Percentiles rank a stretch among this genome's conserved stretches.
These are phyloP conservation scores for Globisporangium barbulae DNA, from an alignment of 352 stramenopile genomes.

Conservation along the genomic window DNA sequence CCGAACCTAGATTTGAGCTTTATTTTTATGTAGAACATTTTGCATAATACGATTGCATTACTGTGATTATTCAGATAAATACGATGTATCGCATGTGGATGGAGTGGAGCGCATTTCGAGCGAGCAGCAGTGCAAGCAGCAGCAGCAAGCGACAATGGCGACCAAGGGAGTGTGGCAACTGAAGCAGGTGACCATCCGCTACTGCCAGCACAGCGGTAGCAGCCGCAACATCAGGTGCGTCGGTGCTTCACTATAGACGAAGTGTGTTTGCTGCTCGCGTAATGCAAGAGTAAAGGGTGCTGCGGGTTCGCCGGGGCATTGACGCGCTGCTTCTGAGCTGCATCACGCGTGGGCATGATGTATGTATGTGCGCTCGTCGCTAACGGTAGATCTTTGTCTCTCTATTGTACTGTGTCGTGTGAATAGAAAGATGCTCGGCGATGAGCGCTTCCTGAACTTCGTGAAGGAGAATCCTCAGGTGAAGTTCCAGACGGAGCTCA, in stretches of 20 bases:
- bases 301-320: too few species aligned
- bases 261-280: background rate
- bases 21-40: background rate
- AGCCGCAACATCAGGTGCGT: slow-evolving; percentile 69
- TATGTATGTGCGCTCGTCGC: background rate
- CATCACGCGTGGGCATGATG: background rate
- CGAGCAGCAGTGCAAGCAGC: slow-evolving; percentile 5
- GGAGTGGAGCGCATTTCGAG: slow-evolving; percentile 10
- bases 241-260: background rate
- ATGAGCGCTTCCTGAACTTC: slow-evolving; percentile 78
- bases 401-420: background rate
- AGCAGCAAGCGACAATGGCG: slow-evolving; percentile 38
- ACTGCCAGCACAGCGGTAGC: slow-evolving; percentile 76
- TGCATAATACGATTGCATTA: background rate
- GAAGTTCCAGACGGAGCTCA: slow-evolving; percentile 80
- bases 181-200: slow-evolving; percentile 77
- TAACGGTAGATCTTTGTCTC: background rate
- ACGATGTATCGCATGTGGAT: background rate
- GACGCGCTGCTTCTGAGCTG: background rate
- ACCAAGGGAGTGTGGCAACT: slow-evolving; percentile 78
- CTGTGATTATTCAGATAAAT: background rate
- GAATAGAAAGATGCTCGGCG: slow-evolving; percentile 57
- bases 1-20: too few species aligned
- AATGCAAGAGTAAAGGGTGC: background rate
- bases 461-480: slow-evolving; percentile 88